These are phyloP conservation scores for Aspergillus coremiiformis DNA, from an alignment of 495 filamentous ascomycete genomes.

Conservation along the genomic window DNA sequence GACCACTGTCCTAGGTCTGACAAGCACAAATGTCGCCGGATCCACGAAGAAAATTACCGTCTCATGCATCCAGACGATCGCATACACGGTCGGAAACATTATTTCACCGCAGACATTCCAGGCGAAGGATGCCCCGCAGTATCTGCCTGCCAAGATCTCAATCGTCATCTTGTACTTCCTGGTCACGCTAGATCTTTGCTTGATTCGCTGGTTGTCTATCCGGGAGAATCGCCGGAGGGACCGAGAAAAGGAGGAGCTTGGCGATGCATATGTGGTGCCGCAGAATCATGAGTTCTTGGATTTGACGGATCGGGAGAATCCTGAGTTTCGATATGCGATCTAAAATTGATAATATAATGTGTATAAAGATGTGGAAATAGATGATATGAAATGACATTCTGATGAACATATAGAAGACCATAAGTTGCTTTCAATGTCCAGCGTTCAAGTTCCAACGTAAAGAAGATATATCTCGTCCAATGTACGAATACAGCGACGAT, in stretches of 20 bases:
- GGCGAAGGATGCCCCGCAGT: conserved; percentile 42
- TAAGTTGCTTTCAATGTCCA: no score
- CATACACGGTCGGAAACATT: conserved; percentile 51
- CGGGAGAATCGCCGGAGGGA: conserved; percentile 40
- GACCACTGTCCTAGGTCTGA: conserved; percentile 43
- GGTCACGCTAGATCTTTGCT: conserved; percentile 31
- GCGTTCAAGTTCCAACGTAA: no score
- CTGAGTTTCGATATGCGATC: conserved; percentile 17
- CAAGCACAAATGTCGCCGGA: conserved; percentile 49
- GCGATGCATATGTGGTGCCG: conserved; percentile 46
- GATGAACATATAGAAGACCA: no score
- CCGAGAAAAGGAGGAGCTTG: conserved; percentile 37
- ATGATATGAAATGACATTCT: no score
- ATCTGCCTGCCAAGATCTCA: conserved; percentile 53
- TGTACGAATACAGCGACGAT: not conserved
- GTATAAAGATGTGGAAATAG: not conserved
- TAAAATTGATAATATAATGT: not conserved
- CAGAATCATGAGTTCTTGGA: conserved; percentile 52
- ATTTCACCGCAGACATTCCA: conserved; percentile 44
- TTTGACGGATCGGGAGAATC: conserved; percentile 37
- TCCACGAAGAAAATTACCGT: conserved; percentile 64
- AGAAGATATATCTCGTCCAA: not conserved
- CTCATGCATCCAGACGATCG: conserved; percentile 52
- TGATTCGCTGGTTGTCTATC: conserved; percentile 48
- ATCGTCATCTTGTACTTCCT: conserved; percentile 49